Base-by-base conservation (phyloP, 2,329 filamentous ascomycete species). In the Xylogone sp. region DNA sequence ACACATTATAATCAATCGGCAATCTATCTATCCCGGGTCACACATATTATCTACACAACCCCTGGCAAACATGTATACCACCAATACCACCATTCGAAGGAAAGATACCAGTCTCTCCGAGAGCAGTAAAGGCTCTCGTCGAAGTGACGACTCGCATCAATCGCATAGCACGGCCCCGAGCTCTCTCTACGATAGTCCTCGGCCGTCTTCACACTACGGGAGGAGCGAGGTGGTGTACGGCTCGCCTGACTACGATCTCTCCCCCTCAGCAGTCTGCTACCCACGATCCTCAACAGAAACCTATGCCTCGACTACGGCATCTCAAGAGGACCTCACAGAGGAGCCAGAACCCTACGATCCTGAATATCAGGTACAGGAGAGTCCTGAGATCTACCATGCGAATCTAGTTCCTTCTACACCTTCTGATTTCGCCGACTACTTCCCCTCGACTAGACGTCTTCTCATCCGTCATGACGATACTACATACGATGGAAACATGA, bases 401-500 rank as follows among this genome's bases (percentile, higher is more conserved):
- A 82, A 86, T 56, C 83, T 88, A 29, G 78, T 89, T 22, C 81
- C 91, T 10, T 90, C 91, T 1, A 92, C 86, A 1, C 87, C 93
- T 3, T 78, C 86, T 53, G 86, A 92, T 59, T 97, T 97, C 67
- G 86, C 84, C 21, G 79, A 85, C 49, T 80, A 96, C 49, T 99
- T 97, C 68, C 93, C 94, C 10, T 95, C 92, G 8, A 80, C 86
- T 59, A 84, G 90, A 66, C 82, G 88, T 51, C 74, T 97, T 48
- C 82, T 83, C 31, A 90, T 99, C 64, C 84, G 88, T 22, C 93
- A 97, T 66, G 94, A 97, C 66, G 90, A 97, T 69, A 83, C 89
- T 46, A 94, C 91, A 0, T 72, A 86, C 3, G 93, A 99, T 67
- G 93, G 93, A 31, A 96, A 97, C 75, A 95, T 97, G 90, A 97